Evolutionary conservation across 495 filamentous ascomycete genomes (phyloP), one percentile per base, ranked within the genome.

Genomic region (Acidomyces sp.): DNA sequence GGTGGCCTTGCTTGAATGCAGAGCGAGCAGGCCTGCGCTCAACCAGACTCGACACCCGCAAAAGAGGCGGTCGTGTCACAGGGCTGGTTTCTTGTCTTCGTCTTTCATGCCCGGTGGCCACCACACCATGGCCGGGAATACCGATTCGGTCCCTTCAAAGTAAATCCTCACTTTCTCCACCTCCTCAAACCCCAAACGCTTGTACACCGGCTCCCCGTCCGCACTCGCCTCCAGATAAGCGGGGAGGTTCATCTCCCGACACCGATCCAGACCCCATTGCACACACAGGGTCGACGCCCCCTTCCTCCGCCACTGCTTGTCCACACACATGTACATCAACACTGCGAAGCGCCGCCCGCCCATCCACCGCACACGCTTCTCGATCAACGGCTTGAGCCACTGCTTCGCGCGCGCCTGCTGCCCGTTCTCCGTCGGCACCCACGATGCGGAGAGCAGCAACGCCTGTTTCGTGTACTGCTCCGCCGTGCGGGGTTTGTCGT

Each of bases 211-310:
- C 25, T 3, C 32, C 13, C 46, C 46, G n/a, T 49, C 46, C 26
- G 33, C 40, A 17, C 40, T 49, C 34, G 46, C 46, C 27, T 49
- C 46, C 25, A 49, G 35, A 39, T 33, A 49, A 26, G 46, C 46
- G 6, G 34, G 34, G 18, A 49, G 28, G 13, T 25, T 20, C 20
- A 49, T 29, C 34, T 48, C 39, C 16, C 28, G 20, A 25, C 46
- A 49, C 25, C 19, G n/a, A 3, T 38, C 40, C 19, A 49, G 18
- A 11, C 46, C 46, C 39, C 41, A 44, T 34, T 39, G 24, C 34
- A 49, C 41, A 15, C 43, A 37, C 39, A 36, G 36, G 19, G 46
- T 49, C 27, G 46, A 29, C 12, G 27, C 41, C 1, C 46, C 46
- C 26, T 15, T 25, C 20, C 46, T 17, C 30, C 46, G 30, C 34